Percentiles rank a stretch among this genome's conserved stretches.
These are phyloP conservation scores for Scedosporium boydii DNA, from an alignment of 2,329 filamentous ascomycete species.

Conservation along the genomic window DNA sequence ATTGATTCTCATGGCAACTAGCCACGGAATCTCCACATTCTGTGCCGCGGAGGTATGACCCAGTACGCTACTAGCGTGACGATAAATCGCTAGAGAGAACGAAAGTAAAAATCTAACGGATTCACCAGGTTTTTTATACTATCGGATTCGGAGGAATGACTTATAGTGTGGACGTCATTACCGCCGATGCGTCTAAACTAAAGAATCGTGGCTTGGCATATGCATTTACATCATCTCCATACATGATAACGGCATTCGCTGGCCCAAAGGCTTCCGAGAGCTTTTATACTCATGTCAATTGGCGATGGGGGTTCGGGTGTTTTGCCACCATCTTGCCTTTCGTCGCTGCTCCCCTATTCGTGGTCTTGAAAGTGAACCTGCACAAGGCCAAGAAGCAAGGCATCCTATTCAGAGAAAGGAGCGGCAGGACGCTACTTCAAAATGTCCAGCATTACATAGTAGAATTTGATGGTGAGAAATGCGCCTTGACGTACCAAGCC, in stretches of 20 bases:
- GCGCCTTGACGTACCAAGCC: not conserved
- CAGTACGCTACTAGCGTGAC: not conserved
- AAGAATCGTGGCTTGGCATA: constrained; percentile 51
- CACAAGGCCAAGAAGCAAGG: constrained; percentile 45
- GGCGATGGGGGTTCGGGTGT: constrained; percentile 41
- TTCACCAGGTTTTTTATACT: constrained; percentile 50
- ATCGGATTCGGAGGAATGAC: constrained; percentile 52
- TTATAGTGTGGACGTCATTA: constrained; percentile 54
- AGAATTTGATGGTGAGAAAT: constrained; percentile 41
- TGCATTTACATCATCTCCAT: constrained; percentile 34
- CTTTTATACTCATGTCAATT: constrained; percentile 20
- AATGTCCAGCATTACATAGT: constrained; percentile 27
- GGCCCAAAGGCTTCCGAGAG: constrained; percentile 23
- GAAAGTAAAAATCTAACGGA: not conserved
- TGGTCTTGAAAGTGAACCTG: constrained; percentile 46
- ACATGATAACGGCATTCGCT: constrained; percentile 26
- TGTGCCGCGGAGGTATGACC: constrained; percentile 34
- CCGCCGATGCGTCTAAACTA: constrained; percentile 57
- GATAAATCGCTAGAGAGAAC: not conserved
- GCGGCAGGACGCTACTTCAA: constrained; percentile 33
- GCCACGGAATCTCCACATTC: constrained; percentile 32
- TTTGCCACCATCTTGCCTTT: constrained; percentile 57
- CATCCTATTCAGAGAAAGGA: constrained; percentile 22
- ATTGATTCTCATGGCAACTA: constrained; percentile 58
- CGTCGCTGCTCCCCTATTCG: constrained; percentile 48